Conservation (phyloP, 345 rosid genomes). For the Abelmoschus esculentus region DNA sequence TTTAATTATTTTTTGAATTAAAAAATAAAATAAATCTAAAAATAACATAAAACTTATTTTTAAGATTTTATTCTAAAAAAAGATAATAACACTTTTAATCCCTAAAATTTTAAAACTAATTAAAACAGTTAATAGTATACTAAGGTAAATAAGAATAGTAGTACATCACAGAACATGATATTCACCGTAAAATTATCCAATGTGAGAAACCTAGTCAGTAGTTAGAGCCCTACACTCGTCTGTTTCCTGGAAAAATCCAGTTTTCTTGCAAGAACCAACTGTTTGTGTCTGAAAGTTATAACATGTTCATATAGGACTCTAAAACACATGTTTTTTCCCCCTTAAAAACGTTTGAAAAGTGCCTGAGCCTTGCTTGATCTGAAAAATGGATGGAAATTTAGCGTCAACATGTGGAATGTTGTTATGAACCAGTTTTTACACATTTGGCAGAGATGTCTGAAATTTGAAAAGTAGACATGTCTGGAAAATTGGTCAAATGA, state of each 20-base stretch:
- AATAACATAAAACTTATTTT: too few relatives aligned
- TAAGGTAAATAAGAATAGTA: too few relatives aligned
- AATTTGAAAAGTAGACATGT: not conserved
- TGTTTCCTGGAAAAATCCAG: not conserved
- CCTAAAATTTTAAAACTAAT: too few relatives aligned
- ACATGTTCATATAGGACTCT: not conserved
- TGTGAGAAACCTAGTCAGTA: not conserved
- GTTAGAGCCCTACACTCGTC: not conserved
- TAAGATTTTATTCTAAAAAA: too few relatives aligned
- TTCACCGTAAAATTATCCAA: too few relatives aligned
- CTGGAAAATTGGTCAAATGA: constrained; percentile 6
- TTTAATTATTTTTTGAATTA: too few relatives aligned
- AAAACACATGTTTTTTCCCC: not conserved
- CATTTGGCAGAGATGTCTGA: not conserved
- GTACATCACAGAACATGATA: too few relatives aligned
- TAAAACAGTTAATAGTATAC: too few relatives aligned
- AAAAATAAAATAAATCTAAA: too few relatives aligned
- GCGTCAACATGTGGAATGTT: constrained; percentile 11
- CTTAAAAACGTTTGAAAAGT: not conserved
- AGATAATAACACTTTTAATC: too few relatives aligned
- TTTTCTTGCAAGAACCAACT: not conserved
- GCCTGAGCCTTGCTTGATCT: not conserved
- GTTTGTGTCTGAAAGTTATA: not conserved
- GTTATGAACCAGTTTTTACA: too few relatives aligned
- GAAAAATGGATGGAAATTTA: constrained; percentile 13